Percentiles rank a stretch among this genome's conserved stretches.
These are phyloP conservation scores for Batrachochytrium dendrobatidis DNA, from an alignment of 371 early-diverging fungal species.

Conservation along the genomic window DNA sequence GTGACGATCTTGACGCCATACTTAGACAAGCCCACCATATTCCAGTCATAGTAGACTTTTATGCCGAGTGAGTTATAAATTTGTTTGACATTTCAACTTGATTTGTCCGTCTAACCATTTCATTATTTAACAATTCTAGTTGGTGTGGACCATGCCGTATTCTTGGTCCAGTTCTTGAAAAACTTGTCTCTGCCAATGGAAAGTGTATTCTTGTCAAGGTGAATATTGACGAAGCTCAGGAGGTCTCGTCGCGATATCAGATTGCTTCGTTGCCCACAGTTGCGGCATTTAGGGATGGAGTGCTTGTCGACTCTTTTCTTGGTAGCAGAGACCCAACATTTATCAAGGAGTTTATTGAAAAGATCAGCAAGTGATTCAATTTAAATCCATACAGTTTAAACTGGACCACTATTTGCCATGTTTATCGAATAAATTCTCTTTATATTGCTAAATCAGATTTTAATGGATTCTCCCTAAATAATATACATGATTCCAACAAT, in stretches of 20 bases:
- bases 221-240: conserved; percentile 55
- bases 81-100: not conserved
- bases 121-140: conserved; percentile 23
- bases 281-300: conserved; percentile 55
- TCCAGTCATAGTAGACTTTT: conserved; percentile 74
- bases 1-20: conserved; percentile 24
- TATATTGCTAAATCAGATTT: no score
- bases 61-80: conserved; percentile 50
- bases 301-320: conserved; percentile 56
- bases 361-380: conserved; percentile 85
- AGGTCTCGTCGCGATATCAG: conserved; percentile 49
- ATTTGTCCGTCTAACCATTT: not conserved
- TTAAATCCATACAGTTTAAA: conserved; percentile 83
- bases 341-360: conserved; percentile 53
- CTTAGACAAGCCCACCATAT: conserved; percentile 29
- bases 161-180: conserved; percentile 57
- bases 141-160: conserved; percentile 82
- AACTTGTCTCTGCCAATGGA: conserved; percentile 52
- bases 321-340: conserved; percentile 47
- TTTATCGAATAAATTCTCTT: no score
- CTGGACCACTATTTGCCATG: no score
- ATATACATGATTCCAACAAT: no score
- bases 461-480: no score
- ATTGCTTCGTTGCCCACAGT: conserved; percentile 72
- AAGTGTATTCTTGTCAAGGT: conserved; percentile 65